Conservation (phyloP, 306 rosid species). For the Mimosa bimucronata region DNA sequence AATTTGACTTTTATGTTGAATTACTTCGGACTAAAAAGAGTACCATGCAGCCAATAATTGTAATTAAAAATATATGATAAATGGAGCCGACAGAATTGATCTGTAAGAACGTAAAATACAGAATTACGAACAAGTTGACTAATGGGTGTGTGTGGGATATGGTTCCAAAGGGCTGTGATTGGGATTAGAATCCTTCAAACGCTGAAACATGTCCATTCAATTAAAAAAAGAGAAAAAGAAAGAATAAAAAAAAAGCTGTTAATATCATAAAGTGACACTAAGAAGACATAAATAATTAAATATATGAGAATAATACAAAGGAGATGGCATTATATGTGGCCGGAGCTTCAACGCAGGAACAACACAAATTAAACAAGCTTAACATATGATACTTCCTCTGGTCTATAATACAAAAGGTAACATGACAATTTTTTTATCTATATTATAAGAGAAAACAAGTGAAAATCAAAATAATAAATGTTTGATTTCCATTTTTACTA, state of each 20-base stretch:
- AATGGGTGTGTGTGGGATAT: not conserved
- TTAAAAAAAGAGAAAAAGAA: not conserved
- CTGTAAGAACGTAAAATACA: not conserved
- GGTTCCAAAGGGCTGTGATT: slow-evolving; percentile 22
- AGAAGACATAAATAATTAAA: no score
- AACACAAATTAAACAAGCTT: no score
- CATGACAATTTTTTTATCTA: no score
- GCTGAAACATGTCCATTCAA: not conserved
- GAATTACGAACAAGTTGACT: slow-evolving; percentile 17
- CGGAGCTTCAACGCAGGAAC: no score
- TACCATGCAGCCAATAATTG: no score
- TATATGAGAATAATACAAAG: no score
- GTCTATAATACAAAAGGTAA: no score
- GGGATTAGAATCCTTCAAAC: slow-evolving; percentile 13
- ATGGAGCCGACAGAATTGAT: not conserved
- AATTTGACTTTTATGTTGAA: not conserved
- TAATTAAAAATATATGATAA: not conserved
- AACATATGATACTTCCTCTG: no score
- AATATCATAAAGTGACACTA: not conserved
- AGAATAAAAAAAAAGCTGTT: not conserved
- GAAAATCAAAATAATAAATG: no score
- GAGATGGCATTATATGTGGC: not conserved
- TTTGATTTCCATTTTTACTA: no score
- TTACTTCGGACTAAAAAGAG: not conserved
- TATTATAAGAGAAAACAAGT: no score